Percentiles rank a stretch among this genome's conserved stretches.
phyloP scores from a whole-genome alignment of 805 yeast species.

The Saccharomyces eubayanus region DNA sequence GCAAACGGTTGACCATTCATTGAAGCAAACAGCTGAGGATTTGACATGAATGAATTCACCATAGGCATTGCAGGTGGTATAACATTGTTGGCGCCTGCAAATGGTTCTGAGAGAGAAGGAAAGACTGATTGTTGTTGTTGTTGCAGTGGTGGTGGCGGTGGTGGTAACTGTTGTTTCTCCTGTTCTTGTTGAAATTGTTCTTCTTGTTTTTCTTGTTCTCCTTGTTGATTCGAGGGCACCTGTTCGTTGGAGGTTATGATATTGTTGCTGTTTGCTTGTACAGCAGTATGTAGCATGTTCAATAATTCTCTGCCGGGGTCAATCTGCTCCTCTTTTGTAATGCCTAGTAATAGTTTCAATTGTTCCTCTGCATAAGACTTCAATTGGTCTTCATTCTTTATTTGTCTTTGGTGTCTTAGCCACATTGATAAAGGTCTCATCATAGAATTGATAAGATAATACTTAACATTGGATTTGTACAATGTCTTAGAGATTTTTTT shows the following conservation, averaged over 20 bases:
- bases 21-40: constrained; percentile 10
- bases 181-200: background rate
- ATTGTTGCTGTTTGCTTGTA: constrained; percentile 18
- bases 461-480: constrained; percentile 25
- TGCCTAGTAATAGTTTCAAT: constrained; percentile 57
- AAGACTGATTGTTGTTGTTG: constrained; percentile 4
- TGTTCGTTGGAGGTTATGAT: constrained; percentile 1
- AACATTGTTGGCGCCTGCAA: background rate
- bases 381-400: constrained; percentile 47
- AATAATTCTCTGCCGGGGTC: constrained; percentile 77
- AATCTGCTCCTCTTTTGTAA: constrained; percentile 34
- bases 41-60: constrained; percentile 1
- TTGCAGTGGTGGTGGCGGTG: constrained; percentile 8
- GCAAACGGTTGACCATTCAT: constrained; percentile 27
- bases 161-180: background rate
- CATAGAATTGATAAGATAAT: constrained; percentile 35
- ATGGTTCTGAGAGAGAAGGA: background rate
- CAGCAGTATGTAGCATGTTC: constrained; percentile 48
- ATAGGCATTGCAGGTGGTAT: constrained; percentile 3
- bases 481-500: constrained; percentile 34
- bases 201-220: background rate
- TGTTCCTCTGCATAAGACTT: constrained; percentile 56
- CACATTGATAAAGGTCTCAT: constrained; percentile 39
- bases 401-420: constrained; percentile 46
- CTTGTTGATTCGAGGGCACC: background rate